phyloP scores from a whole-genome alignment of 2,329 filamentous ascomycete species.

The Botryotinia convoluta region DNA sequence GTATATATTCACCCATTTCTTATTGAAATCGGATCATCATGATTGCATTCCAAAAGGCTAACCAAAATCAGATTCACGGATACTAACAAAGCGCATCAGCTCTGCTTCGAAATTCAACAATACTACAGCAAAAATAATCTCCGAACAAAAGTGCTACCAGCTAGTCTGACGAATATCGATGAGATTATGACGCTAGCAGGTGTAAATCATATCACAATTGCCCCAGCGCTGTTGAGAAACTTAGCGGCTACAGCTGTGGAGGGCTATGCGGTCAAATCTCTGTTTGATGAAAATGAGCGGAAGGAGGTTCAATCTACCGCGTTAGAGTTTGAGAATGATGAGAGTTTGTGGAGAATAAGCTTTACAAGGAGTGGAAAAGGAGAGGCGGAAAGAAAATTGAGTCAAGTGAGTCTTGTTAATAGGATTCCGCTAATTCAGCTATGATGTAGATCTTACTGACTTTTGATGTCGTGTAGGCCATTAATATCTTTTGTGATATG shows the following conservation, averaged over 20 bases:
- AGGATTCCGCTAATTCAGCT: background rate
- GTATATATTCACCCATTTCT: slow-evolving; percentile 35
- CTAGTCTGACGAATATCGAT: slow-evolving; percentile 54
- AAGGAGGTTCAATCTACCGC: background rate
- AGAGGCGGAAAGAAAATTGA: slow-evolving; percentile 50
- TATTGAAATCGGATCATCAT: background rate
- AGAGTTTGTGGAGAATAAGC: slow-evolving; percentile 49
- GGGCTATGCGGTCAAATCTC: slow-evolving; percentile 14
- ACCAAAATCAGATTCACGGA: slow-evolving; percentile 45
- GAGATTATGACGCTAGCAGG: slow-evolving; percentile 60
- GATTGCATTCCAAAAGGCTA: background rate
- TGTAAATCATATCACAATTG: slow-evolving; percentile 57
- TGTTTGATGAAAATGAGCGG: slow-evolving; percentile 28
- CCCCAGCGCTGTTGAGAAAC: slow-evolving; percentile 48
- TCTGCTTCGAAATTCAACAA: slow-evolving; percentile 49
- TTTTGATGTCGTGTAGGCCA: slow-evolving; percentile 42
- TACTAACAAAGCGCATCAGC: slow-evolving; percentile 41
- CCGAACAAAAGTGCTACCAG: slow-evolving; percentile 53
- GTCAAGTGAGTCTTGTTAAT: slow-evolving; percentile 37
- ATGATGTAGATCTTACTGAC: background rate
- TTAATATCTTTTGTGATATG: slow-evolving; percentile 57
- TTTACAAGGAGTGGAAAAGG: slow-evolving; percentile 50
- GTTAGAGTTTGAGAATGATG: slow-evolving; percentile 40
- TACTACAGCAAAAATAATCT: slow-evolving; percentile 47
- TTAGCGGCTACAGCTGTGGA: slow-evolving; percentile 23